Evolutionary conservation across 345 rosid genomes (phyloP), one percentile per base, ranked within the genome.

Genomic region (Cardiospermum halicacabum): DNA sequence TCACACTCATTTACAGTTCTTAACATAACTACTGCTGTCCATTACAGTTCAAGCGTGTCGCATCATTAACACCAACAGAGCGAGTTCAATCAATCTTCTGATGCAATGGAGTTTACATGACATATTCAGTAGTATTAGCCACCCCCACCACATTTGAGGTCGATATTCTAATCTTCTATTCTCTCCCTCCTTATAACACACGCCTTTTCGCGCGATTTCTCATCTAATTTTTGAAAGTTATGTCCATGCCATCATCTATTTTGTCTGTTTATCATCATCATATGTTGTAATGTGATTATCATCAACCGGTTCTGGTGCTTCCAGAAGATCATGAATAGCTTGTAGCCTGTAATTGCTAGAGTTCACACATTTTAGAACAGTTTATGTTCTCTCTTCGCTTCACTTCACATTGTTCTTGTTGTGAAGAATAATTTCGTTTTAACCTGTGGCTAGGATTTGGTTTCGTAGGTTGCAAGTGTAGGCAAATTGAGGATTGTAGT

Each of bases 21-120:
- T n/a, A 42, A 58, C 30, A 19, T 24, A 47, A 21, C 25, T 53
- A 58, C 64, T 28, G 25, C 53, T 19, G 6, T 39, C 56, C 13
- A n/a, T 79, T 58, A 65, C 92, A 93, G 97, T 93, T 86, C 85
- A 88, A 85, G 69, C 49, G 82, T 7, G 96, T 88, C 69, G 92
- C 98, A 31, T 82, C 65, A 51, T 56, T 86, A 85, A 76, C 67
- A 55, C 69, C 97, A 51, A 75, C 74, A 2, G 75, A 78, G 68
- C 81, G 91, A 48, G 97, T 75, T 8, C 15, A 48, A 40, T 77
- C 85, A 26, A 65, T 90, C 55, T 91, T 93, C 82, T 64, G 76
- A 78, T 73, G 85, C 77, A 64, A 25, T 11, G 64, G 18, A 64
- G 57, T 26, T 45, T 34, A n/a, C n/a, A n/a, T n/a, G n/a, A 39